A percentile compares a stretch with the other conserved stretches of the same genome.
Evolutionary conservation across 2,329 filamentous ascomycete species (phyloP).

Genomic region (Cordyceps cateniannulata): DNA sequence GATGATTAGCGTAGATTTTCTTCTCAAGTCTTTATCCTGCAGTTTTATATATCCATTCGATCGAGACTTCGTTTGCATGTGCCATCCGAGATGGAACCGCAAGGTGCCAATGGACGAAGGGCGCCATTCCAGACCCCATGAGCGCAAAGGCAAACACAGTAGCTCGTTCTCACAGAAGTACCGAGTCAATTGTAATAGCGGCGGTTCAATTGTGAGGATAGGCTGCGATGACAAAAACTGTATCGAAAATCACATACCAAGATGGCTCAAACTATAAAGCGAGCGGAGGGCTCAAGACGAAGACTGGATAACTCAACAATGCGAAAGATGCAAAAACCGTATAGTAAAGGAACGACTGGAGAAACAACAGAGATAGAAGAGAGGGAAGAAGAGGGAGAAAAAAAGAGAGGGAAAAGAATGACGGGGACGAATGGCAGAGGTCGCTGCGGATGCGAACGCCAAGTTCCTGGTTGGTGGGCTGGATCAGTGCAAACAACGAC

Average conservation of each 20-base stretch:
- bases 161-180: neutral
- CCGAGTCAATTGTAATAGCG: neutral
- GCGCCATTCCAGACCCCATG: neutral
- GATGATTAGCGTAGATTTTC: neutral
- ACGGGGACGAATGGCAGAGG: neutral
- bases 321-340: neutral
- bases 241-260: neutral
- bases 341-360: neutral
- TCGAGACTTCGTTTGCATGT: neutral
- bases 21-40: neutral
- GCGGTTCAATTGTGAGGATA: neutral
- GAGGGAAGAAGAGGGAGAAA: neutral
- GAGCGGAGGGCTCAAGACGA: neutral
- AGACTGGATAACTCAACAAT: neutral
- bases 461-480: neutral
- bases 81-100: too few relatives aligned
- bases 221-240: neutral
- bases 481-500: neutral
- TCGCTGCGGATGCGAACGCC: neutral
- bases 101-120: neutral
- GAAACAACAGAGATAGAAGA: neutral
- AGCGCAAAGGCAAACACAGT: neutral
- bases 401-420: neutral
- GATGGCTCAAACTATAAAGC: conserved; percentile 1
- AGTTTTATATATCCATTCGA: too few relatives aligned